Conservation (phyloP, 2,329 filamentous ascomycete species). For the Botrytis elliptica region DNA sequence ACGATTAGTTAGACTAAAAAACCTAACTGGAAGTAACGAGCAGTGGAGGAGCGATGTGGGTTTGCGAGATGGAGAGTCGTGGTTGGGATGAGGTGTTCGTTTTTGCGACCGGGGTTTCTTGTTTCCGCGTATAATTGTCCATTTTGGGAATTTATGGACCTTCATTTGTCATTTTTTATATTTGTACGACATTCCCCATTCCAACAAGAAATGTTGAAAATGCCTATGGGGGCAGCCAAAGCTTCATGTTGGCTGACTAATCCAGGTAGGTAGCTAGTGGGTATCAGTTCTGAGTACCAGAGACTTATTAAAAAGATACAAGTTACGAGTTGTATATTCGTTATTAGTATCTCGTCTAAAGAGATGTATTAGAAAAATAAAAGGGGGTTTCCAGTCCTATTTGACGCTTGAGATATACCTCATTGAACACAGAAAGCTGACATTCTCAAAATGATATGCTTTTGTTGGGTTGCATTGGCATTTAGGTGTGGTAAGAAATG, state of each 20-base stretch:
- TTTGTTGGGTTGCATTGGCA: neutral
- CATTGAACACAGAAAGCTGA: neutral
- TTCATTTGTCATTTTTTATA: neutral
- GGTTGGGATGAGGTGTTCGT: neutral
- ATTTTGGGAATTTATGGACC: neutral
- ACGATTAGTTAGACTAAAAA: neutral
- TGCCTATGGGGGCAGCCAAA: neutral
- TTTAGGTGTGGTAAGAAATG: neutral
- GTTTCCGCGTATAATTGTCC: neutral
- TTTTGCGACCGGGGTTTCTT: constrained; percentile 3
- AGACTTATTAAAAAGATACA: neutral
- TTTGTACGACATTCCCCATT: neutral
- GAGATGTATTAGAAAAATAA: neutral
- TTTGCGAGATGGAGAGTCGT: neutral
- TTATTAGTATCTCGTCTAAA: neutral
- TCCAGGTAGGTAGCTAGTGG: neutral
- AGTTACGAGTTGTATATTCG: neutral
- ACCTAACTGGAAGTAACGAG: neutral
- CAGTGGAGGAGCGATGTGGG: neutral
- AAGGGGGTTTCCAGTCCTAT: neutral
- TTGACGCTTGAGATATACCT: neutral
- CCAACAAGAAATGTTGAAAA: neutral
- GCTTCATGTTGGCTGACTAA: neutral
- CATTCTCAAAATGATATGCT: neutral
- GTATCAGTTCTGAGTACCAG: neutral